Percentiles rank a stretch among this genome's conserved stretches.
Evolutionary conservation across 495 filamentous ascomycete genomes (phyloP).

Genomic region (Penicillium mononematosum): DNA sequence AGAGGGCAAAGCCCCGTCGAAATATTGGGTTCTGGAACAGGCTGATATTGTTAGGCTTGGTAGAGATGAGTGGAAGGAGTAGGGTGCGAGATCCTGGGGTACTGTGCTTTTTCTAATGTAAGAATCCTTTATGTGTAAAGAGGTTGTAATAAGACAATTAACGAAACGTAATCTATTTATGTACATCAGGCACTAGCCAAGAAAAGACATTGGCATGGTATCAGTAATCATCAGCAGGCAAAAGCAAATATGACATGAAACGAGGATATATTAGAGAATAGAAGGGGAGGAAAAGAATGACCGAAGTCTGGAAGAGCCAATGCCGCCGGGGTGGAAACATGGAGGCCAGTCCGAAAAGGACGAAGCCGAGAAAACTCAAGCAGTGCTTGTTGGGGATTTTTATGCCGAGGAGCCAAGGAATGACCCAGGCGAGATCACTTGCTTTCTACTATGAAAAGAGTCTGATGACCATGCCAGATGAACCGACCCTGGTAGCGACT

Average conservation of each 20-base stretch:
- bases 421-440: not conserved
- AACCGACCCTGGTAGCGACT: not conserved
- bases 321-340: not conserved
- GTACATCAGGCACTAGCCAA: not conserved
- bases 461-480: not conserved
- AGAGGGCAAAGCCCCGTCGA: slow-evolving; percentile 38
- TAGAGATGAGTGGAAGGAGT: slow-evolving; percentile 36
- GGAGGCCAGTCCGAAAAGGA: not conserved
- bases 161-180: not conserved
- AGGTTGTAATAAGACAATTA: not conserved
- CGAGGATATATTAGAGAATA: not conserved
- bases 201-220: not conserved
- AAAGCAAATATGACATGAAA: not conserved
- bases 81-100: not conserved
- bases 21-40: slow-evolving; percentile 37
- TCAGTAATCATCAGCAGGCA: not conserved
- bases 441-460: not conserved
- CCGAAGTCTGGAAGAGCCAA: not conserved
- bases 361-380: not conserved
- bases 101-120: not conserved
- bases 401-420: not conserved
- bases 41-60: slow-evolving; percentile 37
- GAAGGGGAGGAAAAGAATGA: not conserved
- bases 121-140: not conserved
- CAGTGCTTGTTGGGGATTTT: not conserved